phyloP scores from a whole-genome alignment of 805 yeast species.

The Jamesozyma hellenica region DNA sequence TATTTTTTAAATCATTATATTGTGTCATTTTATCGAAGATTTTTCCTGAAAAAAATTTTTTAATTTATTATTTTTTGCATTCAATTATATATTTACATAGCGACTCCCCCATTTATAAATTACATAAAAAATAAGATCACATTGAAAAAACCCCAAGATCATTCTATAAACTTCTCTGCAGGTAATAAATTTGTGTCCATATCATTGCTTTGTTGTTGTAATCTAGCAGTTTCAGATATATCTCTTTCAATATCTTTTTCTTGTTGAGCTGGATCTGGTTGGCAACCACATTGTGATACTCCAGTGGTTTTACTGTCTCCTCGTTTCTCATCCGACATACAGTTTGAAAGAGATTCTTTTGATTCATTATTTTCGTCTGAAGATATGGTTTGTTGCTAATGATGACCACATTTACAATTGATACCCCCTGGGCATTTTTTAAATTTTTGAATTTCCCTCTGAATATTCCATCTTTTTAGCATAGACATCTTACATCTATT shows the following conservation, averaged over 20 bases:
- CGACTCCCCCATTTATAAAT: too few relatives aligned
- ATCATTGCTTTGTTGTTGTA: slow-evolving; percentile 24
- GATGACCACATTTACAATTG: slow-evolving; percentile 24
- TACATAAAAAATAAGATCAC: too few relatives aligned
- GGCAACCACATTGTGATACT: slow-evolving; percentile 8
- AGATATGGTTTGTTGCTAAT: slow-evolving; percentile 1
- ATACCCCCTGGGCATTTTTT: slow-evolving; percentile 23
- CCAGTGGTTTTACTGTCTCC: not conserved
- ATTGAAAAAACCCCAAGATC: too few relatives aligned
- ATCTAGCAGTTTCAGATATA: slow-evolving; percentile 17
- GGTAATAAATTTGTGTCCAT: slow-evolving; percentile 27
- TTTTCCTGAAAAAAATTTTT: too few relatives aligned
- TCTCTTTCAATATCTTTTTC: slow-evolving; percentile 19
- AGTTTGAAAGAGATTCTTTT: not conserved
- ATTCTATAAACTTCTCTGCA: slow-evolving; percentile 12
- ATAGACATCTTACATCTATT: slow-evolving; percentile 37
- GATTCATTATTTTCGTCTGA: not conserved
- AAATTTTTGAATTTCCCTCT: slow-evolving; percentile 20
- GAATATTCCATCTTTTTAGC: slow-evolving; percentile 27
- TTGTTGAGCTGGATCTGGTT: slow-evolving; percentile 8
- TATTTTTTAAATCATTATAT: too few relatives aligned
- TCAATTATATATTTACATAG: not conserved
- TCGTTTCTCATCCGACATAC: not conserved
- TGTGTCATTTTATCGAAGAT: too few relatives aligned
- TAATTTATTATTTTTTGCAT: too few relatives aligned